Percentiles rank a stretch among this genome's conserved stretches.
Conservation (phyloP, 2,329 filamentous ascomycete species). For the Colletotrichum sp. region DNA sequence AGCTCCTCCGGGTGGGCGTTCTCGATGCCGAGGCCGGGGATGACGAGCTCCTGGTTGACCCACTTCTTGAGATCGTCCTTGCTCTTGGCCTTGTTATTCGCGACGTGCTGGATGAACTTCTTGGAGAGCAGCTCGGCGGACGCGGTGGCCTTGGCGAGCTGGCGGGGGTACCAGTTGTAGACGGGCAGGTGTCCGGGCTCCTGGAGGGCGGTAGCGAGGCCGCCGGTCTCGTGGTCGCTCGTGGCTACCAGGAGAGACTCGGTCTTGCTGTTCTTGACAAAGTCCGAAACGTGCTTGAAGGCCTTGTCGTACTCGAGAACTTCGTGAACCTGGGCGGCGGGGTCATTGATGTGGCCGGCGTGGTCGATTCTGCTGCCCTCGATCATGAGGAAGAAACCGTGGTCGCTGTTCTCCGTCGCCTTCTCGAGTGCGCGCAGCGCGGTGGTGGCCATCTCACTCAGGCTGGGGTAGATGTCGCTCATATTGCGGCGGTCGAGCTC, state of each 20-base stretch:
- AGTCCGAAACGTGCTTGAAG: conserved; percentile 83
- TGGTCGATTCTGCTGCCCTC: conserved; percentile 97
- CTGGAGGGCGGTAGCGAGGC: conserved; percentile 80
- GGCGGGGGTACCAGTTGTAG: conserved; percentile 80
- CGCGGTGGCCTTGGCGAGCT: conserved; percentile 78
- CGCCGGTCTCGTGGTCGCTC: conserved; percentile 96
- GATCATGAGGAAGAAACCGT: conserved; percentile 99
- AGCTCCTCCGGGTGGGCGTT: conserved; percentile 78
- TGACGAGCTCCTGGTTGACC: conserved; percentile 71
- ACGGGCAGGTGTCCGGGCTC: conserved; percentile 57
- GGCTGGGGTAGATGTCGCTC: conserved; percentile 81
- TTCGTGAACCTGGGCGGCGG: conserved; percentile 85
- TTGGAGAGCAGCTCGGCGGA: conserved; percentile 74
- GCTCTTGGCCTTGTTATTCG: conserved; percentile 33
- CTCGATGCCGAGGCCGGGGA: conserved; percentile 75
- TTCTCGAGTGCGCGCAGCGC: conserved; percentile 80
- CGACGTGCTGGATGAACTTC: conserved; percentile 66
- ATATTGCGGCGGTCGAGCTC: conserved; percentile 88
- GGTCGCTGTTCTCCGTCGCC: conserved; percentile 82
- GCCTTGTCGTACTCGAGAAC: conserved; percentile 94
- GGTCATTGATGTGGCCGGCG: conserved; percentile 86
- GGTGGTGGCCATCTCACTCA: conserved; percentile 89
- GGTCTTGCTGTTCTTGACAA: conserved; percentile 74
- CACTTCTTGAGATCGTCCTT: conserved; percentile 60
- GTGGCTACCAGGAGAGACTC: conserved; percentile 87